Base-by-base conservation (phyloP, 768 basidiomycete genomes). In the Suillus plorans region DNA sequence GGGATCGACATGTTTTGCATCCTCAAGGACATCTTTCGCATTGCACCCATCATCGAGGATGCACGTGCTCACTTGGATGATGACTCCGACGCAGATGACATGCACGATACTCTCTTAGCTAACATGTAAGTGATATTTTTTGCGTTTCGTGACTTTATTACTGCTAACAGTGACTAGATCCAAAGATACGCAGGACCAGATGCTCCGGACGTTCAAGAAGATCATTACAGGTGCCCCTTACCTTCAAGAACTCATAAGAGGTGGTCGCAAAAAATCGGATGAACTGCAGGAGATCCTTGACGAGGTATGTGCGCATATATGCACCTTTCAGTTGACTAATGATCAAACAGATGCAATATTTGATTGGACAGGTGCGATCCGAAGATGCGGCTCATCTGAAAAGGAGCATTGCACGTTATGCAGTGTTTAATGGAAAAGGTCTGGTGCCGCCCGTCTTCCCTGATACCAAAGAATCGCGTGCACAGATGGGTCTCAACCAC, bases 401-500 rank as follows among this genome's bases (percentile, higher is more conserved):
- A 13, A 49, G 12, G 12, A 49, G 47, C n/a, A 49, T 49, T 2
- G 0, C 47, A 13, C 5, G 22, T 1, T 49, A 49, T 49, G 47
- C 47, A 2, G 4, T 10, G 0, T 49, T 25, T 2, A 4, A 49
- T 5, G 3, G 12, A 4, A 49, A 49, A 4, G 22, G 22, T 49
- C 22, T 49, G 22, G 22, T 13, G 22, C 47, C 47, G 0, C 1
- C 47, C 3, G 1, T 49, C 8, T 49, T 22, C 22, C 47, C 47
- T 3, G 47, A 49, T 0, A 49, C 10, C 47, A 49, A 25, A 12
- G 47, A 49, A 6, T 49, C 47, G 5, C 5, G 22, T 14, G 47
- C 22, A 3, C 13, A 49, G 16, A 57, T 66, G 37, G 62, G 65
- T 14, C n/a, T n/a, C n/a, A n/a, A n/a, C n/a, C n/a, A n/a, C n/a